Evolutionary conservation across 1,139 yeast species (phyloP).

Genomic region (Komagataea norvegica): DNA sequence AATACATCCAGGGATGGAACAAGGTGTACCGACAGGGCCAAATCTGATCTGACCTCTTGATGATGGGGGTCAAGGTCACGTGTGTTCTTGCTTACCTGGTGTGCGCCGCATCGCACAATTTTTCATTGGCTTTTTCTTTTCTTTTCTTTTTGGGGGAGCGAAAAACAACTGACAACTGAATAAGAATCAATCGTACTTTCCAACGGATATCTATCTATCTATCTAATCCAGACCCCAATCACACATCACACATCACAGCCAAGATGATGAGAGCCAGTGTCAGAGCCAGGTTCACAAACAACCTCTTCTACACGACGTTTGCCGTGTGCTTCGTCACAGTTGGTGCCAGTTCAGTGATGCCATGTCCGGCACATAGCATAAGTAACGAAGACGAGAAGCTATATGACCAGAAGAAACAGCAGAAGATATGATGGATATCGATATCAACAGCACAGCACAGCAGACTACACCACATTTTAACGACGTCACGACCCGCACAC

Average conservation of each 20-base stretch:
- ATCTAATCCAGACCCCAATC: background rate
- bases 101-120: constrained; percentile 4
- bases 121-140: too few species aligned
- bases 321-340: constrained; percentile 37
- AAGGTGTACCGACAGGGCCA: constrained; percentile 9
- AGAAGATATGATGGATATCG: constrained; percentile 9
- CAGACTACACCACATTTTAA: constrained; percentile 3
- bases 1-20: constrained; percentile 21
- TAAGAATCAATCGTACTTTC: background rate
- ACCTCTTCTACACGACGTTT: constrained; percentile 35
- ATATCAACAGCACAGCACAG: too few species aligned
- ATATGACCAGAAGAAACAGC: constrained; percentile 13
- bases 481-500: constrained; percentile 7
- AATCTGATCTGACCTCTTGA: too few species aligned
- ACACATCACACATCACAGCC: background rate
- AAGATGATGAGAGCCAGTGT: constrained; percentile 32
- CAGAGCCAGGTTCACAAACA: constrained; percentile 34
- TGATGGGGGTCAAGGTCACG: too few species aligned
- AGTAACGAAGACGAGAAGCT: constrained; percentile 32
- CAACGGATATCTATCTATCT: background rate
- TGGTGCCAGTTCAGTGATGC: constrained; percentile 35
- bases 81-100: too few species aligned
- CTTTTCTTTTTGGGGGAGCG: too few species aligned
- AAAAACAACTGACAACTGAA: too few species aligned
- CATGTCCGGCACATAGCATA: constrained; percentile 39